Conservation (phyloP, 805 yeast species). For the Cyberlindnera euphorbiae region DNA sequence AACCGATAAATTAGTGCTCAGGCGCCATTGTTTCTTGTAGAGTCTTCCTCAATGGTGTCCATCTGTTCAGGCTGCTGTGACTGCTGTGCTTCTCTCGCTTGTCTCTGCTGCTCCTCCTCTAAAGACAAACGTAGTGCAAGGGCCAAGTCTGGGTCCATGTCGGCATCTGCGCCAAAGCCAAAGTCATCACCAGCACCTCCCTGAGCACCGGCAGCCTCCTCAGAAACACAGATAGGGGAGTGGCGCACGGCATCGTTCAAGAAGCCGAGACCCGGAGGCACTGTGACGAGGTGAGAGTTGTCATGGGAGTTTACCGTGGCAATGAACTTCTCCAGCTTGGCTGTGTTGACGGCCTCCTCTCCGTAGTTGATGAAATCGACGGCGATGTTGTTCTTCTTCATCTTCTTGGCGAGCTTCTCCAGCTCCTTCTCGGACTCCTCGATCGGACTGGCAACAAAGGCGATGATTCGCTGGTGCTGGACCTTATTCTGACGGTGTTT, state of each 20-base stretch:
- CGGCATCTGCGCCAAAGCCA: slow-evolving; percentile 77
- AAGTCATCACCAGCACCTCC: slow-evolving; percentile 47
- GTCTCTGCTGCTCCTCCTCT: slow-evolving; percentile 92
- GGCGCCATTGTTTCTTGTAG: slow-evolving; percentile 1
- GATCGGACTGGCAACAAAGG: slow-evolving; percentile 86
- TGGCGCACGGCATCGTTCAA: slow-evolving; percentile 76
- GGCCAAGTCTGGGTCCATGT: slow-evolving; percentile 95
- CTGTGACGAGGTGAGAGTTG: slow-evolving; percentile 75
- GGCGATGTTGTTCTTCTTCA: slow-evolving; percentile 90
- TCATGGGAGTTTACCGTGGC: slow-evolving; percentile 67
- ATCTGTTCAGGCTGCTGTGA: slow-evolving; percentile 10
- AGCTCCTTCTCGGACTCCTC: slow-evolving; percentile 63
- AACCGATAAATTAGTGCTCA: too few species aligned
- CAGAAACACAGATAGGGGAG: slow-evolving; percentile 68
- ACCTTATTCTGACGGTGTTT: slow-evolving; percentile 94
- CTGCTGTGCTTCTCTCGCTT: slow-evolving; percentile 52
- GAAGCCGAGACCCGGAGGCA: slow-evolving; percentile 83
- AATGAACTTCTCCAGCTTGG: slow-evolving; percentile 75
- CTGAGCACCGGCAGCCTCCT: too few species aligned
- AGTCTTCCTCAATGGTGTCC: slow-evolving; percentile 12
- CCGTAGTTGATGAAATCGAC: slow-evolving; percentile 91
- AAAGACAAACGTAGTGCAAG: slow-evolving; percentile 89
- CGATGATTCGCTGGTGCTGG: slow-evolving; percentile 85
- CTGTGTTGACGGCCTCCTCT: slow-evolving; percentile 72
- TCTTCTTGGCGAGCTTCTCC: slow-evolving; percentile 79